Evolutionary conservation across 306 rosid genomes (phyloP), one percentile per base, ranked within the genome.

Genomic region (Amphicarpaea edgeworthii): DNA sequence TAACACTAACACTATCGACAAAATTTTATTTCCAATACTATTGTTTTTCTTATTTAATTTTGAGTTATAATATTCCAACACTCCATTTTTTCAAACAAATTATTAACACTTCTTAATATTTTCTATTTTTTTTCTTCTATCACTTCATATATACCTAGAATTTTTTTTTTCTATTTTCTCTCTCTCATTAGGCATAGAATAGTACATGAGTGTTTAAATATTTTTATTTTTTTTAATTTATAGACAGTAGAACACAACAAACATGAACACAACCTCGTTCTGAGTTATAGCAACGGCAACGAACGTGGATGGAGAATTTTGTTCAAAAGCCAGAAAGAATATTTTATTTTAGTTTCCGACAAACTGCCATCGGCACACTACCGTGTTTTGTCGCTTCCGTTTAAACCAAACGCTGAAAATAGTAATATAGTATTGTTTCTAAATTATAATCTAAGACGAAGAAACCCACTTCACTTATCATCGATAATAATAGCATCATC

Each of bases 361-460:
- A 61, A 61, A n/a, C 66, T 8, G 40, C 66, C 66, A 30, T 60
- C 21, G 14, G 42, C 66, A 60, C 42, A 53, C 60, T 55, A 55
- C 32, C 37, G 16, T 61, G 68, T 61, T 61, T 34, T 61, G 66
- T 60, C 66, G 23, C 30, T 15, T 60, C 42, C 2, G 12, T 28
- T 30, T 7, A 60, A 60, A n/a, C 30, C 14, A 60, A 55, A 60
- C 7, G 21, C 66, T 28, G 11, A 60, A 24, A 60, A 60, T 30
- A 58, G 5, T 58, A 30, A 0, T 30, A 4, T 30, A n/a, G n/a
- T n/a, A 30, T 30, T 24, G 10, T 28, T 59, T 59, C 2, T 7
- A 12, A 28, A 28, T 59, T 28, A 10, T 59, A 28, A 59, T 59
- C 40, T 3, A 28, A 14, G 21, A 19, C 37, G 21, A 30, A 28